phyloP scores from a whole-genome alignment of 1,284 basidiomycete species.

The Cystobasidiaceae sp. region DNA sequence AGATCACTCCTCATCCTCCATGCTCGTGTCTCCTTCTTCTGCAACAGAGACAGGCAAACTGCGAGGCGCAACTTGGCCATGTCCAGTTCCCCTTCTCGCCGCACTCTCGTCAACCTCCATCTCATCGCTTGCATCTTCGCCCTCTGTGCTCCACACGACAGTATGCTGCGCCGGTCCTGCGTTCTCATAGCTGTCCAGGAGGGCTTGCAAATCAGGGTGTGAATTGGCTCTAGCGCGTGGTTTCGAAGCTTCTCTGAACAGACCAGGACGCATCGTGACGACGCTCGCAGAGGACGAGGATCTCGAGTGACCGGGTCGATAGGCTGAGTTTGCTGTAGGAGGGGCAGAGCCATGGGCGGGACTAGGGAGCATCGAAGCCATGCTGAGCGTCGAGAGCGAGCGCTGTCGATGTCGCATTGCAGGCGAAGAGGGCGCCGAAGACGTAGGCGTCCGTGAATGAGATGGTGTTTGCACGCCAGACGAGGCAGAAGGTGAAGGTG shows the following conservation, averaged over 20 bases:
- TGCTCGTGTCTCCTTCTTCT: not conserved
- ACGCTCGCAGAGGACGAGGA: conserved; percentile 40
- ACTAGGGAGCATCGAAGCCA: conserved; percentile 13
- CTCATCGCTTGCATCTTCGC: not conserved
- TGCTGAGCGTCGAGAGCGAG: conserved; percentile 37
- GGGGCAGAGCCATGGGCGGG: not conserved
- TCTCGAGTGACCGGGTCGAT: conserved; percentile 38
- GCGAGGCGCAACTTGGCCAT: too few relatives aligned
- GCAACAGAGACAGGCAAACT: not conserved
- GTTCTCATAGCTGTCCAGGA: conserved; percentile 30
- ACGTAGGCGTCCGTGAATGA: not conserved
- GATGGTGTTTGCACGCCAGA: not conserved
- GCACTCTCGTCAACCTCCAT: not conserved
- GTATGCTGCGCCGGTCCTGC: conserved; percentile 11
- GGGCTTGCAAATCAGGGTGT: conserved; percentile 27
- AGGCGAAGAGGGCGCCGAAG: conserved; percentile 14
- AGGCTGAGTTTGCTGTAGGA: conserved; percentile 39
- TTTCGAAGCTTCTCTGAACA: conserved; percentile 40
- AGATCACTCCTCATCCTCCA: not conserved
- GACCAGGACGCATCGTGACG: conserved; percentile 31
- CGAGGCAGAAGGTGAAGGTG: too few relatives aligned
- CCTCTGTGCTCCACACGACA: conserved; percentile 1
- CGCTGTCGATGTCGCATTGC: conserved; percentile 7
- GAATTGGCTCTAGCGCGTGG: conserved; percentile 28
- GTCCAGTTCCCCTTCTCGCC: too few relatives aligned